Evolutionary conservation across 129 eudicot species (phyloP).

Genomic region (Calendula officinalis): DNA sequence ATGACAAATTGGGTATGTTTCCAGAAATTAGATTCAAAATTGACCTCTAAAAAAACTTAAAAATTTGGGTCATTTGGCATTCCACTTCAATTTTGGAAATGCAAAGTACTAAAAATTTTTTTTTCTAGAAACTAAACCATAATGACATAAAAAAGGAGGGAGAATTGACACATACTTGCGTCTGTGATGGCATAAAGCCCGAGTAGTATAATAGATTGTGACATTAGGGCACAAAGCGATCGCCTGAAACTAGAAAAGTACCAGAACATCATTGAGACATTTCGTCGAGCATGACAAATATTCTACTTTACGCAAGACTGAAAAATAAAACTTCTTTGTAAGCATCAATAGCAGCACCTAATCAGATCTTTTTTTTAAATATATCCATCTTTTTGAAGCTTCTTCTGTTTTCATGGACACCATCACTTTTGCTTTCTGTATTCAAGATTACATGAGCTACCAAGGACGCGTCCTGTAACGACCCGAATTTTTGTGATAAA

Average conservation of each 20-base stretch:
- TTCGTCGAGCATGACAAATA: background rate
- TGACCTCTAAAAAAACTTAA: no score
- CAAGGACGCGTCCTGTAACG: no score
- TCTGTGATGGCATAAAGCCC: slow-evolving; percentile 82
- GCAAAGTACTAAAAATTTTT: no score
- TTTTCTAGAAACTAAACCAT: slow-evolving; percentile 3
- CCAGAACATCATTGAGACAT: background rate
- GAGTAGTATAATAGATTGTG: slow-evolving; percentile 77
- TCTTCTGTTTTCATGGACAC: slow-evolving; percentile 67
- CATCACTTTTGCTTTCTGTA: slow-evolving; percentile 11
- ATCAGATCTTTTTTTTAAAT: slow-evolving; percentile 47
- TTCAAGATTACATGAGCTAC: no score
- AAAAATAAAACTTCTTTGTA: slow-evolving; percentile 64
- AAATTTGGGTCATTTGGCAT: no score
- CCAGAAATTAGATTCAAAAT: no score
- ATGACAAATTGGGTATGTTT: no score
- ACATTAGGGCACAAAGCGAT: slow-evolving; percentile 88
- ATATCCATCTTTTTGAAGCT: slow-evolving; percentile 70
- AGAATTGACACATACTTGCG: slow-evolving; percentile 49
- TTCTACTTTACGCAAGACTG: background rate
- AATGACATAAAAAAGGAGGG: background rate
- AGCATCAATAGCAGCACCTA: slow-evolving; percentile 93
- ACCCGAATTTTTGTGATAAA: no score
- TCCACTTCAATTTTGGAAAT: no score
- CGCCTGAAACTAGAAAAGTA: slow-evolving; percentile 47